Conservation (phyloP, 371 early-diverging fungal genomes). For the Phascolomyces articulosus region DNA sequence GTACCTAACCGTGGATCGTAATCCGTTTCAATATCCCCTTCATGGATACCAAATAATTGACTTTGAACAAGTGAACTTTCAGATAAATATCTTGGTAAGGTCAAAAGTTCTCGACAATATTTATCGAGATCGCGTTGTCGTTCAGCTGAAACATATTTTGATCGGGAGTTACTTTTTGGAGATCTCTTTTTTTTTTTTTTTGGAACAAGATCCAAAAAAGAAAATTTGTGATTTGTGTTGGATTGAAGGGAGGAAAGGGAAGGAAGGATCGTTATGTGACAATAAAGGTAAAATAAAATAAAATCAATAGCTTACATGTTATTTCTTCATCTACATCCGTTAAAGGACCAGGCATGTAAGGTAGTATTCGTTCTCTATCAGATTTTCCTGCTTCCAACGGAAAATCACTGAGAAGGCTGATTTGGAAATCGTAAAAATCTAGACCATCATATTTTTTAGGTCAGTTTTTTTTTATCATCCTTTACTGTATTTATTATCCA, state of each 20-base stretch:
- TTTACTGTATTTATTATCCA: no score
- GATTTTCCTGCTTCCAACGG: conserved; percentile 76
- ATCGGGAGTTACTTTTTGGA: no score
- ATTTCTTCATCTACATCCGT: conserved; percentile 59
- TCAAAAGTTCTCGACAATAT: conserved; percentile 72
- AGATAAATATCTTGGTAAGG: conserved; percentile 63
- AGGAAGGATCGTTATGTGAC: no score
- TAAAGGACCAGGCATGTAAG: conserved; percentile 78
- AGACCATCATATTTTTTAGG: not conserved
- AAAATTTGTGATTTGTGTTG: no score
- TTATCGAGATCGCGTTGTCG: conserved; percentile 66
- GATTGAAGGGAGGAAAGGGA: no score
- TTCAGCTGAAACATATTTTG: conserved; percentile 32
- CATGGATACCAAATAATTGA: conserved; percentile 67
- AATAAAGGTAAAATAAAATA: not conserved
- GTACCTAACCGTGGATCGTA: conserved; percentile 31
- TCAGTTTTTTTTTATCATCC: no score
- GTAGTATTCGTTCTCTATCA: conserved; percentile 66
- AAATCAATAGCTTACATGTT: conserved; percentile 35
- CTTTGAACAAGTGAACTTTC: conserved; percentile 57
- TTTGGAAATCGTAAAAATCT: conserved; percentile 84
- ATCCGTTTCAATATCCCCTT: conserved; percentile 69
- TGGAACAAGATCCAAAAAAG: no score
- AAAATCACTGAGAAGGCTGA: conserved; percentile 73
- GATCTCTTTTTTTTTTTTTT: no score